Conservation (phyloP, 768 basidiomycete species). For the Auricularia sp. region DNA sequence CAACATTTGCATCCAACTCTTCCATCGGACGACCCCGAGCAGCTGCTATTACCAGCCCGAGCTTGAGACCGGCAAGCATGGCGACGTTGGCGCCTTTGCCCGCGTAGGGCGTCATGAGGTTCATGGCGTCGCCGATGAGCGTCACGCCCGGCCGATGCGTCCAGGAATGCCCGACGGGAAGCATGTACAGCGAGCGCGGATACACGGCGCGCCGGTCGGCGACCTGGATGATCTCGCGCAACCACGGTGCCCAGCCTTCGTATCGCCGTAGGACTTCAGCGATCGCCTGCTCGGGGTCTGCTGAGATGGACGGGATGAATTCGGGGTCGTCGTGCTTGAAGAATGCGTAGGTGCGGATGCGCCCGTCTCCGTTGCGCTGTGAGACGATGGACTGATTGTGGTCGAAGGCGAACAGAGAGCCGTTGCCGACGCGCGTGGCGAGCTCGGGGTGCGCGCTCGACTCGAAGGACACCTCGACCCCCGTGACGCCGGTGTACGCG, state of each 20-base stretch:
- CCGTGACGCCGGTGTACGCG: slow-evolving; percentile 23
- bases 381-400: slow-evolving; percentile 18
- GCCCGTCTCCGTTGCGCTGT: slow-evolving; percentile 24
- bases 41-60: slow-evolving; percentile 6
- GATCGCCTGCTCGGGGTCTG: neutral
- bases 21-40: neutral
- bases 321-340: neutral
- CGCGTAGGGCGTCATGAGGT: slow-evolving; percentile 28
- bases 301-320: neutral
- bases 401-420: slow-evolving; percentile 19
- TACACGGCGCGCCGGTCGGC: neutral
- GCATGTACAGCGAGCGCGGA: slow-evolving; percentile 4
- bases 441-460: slow-evolving; percentile 18
- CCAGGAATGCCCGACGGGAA: slow-evolving; percentile 11
- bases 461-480: slow-evolving; percentile 13
- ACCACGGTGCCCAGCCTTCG: neutral
- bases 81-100: slow-evolving; percentile 31
- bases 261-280: neutral
- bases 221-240: neutral
- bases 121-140: slow-evolving; percentile 27
- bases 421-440: slow-evolving; percentile 19
- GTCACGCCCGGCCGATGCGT: slow-evolving; percentile 10
- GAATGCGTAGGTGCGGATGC: slow-evolving; percentile 16
- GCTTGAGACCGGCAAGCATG: slow-evolving; percentile 19
- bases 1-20: neutral